Conservation (phyloP, 2,329 filamentous ascomycete genomes). For the Diplodia mutila region DNA sequence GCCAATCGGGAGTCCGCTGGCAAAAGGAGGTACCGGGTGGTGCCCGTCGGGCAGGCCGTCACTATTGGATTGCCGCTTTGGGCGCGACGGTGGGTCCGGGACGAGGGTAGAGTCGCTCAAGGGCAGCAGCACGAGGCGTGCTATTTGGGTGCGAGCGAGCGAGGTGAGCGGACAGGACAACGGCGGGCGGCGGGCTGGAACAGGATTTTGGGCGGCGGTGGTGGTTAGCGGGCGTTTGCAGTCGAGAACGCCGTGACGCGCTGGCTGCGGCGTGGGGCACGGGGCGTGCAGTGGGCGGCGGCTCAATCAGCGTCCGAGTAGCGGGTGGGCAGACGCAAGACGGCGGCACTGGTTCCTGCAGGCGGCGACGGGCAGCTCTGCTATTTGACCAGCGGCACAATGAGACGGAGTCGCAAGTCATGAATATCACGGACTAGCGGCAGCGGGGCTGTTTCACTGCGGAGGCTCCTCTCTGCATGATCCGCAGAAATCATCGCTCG, state of each 20-base stretch:
- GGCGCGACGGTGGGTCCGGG: slow-evolving; percentile 21
- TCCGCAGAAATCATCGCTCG: slow-evolving; percentile 23
- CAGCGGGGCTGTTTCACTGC: slow-evolving; percentile 27
- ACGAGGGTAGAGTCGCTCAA: slow-evolving; percentile 6
- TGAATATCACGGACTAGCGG: slow-evolving; percentile 25
- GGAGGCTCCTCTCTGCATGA: slow-evolving; percentile 25
- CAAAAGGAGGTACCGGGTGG: slow-evolving; percentile 25
- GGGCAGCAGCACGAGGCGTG: background rate
- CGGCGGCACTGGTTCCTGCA: slow-evolving; percentile 16
- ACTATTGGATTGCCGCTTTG: slow-evolving; percentile 27
- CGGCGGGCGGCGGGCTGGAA: slow-evolving; percentile 11
- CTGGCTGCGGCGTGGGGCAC: slow-evolving; percentile 17
- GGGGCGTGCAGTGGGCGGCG: slow-evolving; percentile 19
- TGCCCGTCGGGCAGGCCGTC: slow-evolving; percentile 21
- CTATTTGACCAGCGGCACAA: slow-evolving; percentile 22
- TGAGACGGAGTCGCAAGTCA: slow-evolving; percentile 22
- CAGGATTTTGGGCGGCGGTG: slow-evolving; percentile 13
- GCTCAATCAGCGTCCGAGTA: slow-evolving; percentile 17
- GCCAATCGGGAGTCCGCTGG: slow-evolving; percentile 23
- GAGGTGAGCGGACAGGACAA: background rate
- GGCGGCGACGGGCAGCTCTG: slow-evolving; percentile 6
- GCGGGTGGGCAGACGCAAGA: background rate
- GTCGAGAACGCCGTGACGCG: slow-evolving; percentile 21
- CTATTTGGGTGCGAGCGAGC: background rate
- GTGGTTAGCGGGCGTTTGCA: slow-evolving; percentile 21